A percentile compares a stretch with the other conserved stretches of the same genome.
Evolutionary conservation across 2,329 filamentous ascomycete species (phyloP).

Genomic region (Colletotrichum sp.): DNA sequence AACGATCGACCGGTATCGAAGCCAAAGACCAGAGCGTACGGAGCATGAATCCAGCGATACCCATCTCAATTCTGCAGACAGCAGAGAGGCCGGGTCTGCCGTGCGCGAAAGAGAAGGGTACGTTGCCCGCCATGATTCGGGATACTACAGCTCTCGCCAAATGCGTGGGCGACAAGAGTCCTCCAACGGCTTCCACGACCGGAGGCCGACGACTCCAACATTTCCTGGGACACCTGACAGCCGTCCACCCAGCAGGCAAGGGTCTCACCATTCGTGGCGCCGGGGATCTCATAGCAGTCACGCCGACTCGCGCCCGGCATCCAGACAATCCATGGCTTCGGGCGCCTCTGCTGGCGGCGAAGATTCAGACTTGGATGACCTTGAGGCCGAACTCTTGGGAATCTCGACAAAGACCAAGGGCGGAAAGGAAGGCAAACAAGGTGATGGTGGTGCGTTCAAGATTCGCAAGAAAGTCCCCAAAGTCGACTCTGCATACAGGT

Average conservation of each 20-base stretch:
- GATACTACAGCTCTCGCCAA: neutral
- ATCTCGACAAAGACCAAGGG: conserved; percentile 30
- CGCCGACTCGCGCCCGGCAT: conserved; percentile 12
- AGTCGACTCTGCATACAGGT: conserved; percentile 44
- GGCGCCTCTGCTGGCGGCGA: conserved; percentile 2
- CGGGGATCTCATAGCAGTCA: conserved; percentile 7
- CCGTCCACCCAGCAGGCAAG: neutral
- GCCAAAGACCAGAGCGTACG: neutral
- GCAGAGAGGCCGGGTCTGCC: neutral
- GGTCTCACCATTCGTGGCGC: neutral
- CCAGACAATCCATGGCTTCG: conserved; percentile 9
- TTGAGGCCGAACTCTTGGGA: conserved; percentile 43
- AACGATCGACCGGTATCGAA: neutral
- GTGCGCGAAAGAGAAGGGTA: neutral
- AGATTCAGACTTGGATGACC: conserved; percentile 39
- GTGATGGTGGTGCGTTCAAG: conserved; percentile 24
- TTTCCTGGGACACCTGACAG: conserved; percentile 2
- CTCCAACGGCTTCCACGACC: neutral
- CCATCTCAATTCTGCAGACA: neutral
- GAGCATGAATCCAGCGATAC: neutral
- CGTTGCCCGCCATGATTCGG: neutral
- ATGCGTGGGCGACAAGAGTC: neutral
- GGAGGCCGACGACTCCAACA: neutral
- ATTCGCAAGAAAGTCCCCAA: conserved; percentile 36
- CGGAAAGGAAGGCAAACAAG: conserved; percentile 29